These are phyloP conservation scores for Eucalyptus lansdowneana DNA, from an alignment of 345 rosid species.

Conservation along the genomic window DNA sequence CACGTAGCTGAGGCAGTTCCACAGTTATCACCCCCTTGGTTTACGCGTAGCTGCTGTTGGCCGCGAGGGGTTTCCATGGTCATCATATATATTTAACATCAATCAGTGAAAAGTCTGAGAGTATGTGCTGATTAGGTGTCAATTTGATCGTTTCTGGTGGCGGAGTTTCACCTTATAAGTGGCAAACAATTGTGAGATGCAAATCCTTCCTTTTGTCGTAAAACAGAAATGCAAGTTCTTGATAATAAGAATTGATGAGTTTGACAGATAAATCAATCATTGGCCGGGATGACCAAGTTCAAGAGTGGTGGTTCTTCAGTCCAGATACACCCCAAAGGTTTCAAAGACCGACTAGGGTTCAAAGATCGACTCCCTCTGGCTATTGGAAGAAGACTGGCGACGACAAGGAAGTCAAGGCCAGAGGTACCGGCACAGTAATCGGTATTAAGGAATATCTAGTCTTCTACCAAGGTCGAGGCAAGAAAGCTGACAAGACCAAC, in stretches of 20 bases:
- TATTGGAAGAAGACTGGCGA: background rate
- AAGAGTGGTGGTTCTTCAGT: background rate
- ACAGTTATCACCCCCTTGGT: no score
- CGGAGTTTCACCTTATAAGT: background rate
- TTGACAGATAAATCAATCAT: background rate
- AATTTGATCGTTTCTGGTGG: background rate
- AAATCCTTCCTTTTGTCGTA: background rate
- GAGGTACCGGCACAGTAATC: background rate
- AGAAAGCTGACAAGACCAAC: background rate
- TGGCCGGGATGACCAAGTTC: background rate
- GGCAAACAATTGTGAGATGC: background rate
- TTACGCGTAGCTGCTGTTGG: no score
- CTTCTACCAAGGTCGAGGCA: background rate
- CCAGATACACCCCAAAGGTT: background rate
- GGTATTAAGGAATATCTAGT: background rate
- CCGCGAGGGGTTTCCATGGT: no score
- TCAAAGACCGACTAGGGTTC: background rate
- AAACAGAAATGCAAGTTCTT: background rate
- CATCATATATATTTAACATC: background rate
- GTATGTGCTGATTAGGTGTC: background rate
- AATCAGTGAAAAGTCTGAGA: background rate
- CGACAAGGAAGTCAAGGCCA: background rate
- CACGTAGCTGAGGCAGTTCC: no score
- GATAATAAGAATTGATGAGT: background rate
- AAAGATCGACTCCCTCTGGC: background rate